phyloP scores from a whole-genome alignment of 148 eudicot genomes.

The Rhododendron williamsianum region DNA sequence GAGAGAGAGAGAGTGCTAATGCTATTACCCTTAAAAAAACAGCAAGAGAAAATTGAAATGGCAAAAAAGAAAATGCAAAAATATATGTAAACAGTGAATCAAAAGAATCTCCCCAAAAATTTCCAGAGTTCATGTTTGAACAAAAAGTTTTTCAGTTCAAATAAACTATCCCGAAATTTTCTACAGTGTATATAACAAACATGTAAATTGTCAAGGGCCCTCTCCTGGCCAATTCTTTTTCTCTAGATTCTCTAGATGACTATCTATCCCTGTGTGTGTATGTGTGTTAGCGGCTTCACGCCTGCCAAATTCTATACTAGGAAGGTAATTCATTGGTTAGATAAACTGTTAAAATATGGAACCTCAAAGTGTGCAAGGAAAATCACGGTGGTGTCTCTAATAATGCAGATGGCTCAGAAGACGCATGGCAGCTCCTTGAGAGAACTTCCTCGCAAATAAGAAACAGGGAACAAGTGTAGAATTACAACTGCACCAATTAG shows the following conservation, averaged over 20 bases:
- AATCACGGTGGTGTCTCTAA: constrained; percentile 25
- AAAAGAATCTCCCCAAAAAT: not conserved
- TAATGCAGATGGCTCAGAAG: constrained; percentile 58
- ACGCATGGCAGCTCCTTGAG: constrained; percentile 84
- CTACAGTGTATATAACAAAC: not conserved
- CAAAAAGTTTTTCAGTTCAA: not conserved
- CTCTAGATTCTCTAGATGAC: not conserved
- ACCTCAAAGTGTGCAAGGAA: not conserved
- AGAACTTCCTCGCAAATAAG: constrained; percentile 84
- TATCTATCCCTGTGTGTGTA: not conserved
- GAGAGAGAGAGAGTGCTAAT: too few relatives aligned
- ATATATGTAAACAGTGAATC: not conserved
- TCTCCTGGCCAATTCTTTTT: not conserved
- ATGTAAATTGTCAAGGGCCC: not conserved
- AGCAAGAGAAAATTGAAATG: not conserved
- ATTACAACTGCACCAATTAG: constrained; percentile 86
- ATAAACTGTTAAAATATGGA: not conserved
- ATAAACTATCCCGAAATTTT: not conserved
- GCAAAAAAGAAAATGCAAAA: not conserved
- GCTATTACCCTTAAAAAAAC: too few relatives aligned
- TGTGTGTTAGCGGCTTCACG: not conserved
- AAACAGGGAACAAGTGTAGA: constrained; percentile 72
- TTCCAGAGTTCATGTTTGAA: not conserved
- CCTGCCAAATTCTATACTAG: not conserved
- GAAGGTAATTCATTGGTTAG: constrained; percentile 2